Percentiles rank a stretch among this genome's conserved stretches.
Conservation (phyloP, 352 stramenopile species). For the Phytophthora hibernalis region DNA sequence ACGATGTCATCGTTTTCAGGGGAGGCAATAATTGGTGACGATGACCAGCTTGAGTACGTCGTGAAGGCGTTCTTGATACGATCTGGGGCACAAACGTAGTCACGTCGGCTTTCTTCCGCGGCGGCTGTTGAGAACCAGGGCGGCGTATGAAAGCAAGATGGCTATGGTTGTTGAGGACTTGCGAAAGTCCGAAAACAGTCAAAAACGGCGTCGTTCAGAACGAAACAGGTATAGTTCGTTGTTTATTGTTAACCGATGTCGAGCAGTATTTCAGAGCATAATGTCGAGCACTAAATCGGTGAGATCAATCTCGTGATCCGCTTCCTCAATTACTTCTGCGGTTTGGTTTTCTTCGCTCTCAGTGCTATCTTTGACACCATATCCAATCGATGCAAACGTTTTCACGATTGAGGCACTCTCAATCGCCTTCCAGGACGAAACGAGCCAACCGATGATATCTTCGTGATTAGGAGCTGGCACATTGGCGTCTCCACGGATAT, state of each 20-base stretch:
- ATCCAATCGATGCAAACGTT: background rate
- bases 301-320: background rate
- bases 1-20: conserved; percentile 1
- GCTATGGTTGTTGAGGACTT: conserved; percentile 7
- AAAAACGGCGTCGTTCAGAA: background rate
- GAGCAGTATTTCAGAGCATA: background rate
- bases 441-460: background rate
- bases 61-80: conserved; percentile 17
- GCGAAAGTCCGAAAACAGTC: background rate
- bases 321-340: background rate
- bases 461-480: background rate
- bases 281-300: background rate
- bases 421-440: background rate
- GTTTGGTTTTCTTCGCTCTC: background rate
- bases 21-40: background rate
- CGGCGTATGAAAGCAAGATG: conserved; percentile 7
- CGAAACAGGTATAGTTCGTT: conserved; percentile 1
- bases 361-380: background rate
- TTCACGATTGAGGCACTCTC: background rate
- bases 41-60: conserved; percentile 3
- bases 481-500: background rate
- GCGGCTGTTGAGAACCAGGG: background rate
- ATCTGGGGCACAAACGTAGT: conserved; percentile 4
- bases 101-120: conserved; percentile 13
- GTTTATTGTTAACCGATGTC: background rate